Evolutionary conservation across 2,329 filamentous ascomycete genomes (phyloP), one percentile per base, ranked within the genome.

Genomic region (Chaetomium sp.): DNA sequence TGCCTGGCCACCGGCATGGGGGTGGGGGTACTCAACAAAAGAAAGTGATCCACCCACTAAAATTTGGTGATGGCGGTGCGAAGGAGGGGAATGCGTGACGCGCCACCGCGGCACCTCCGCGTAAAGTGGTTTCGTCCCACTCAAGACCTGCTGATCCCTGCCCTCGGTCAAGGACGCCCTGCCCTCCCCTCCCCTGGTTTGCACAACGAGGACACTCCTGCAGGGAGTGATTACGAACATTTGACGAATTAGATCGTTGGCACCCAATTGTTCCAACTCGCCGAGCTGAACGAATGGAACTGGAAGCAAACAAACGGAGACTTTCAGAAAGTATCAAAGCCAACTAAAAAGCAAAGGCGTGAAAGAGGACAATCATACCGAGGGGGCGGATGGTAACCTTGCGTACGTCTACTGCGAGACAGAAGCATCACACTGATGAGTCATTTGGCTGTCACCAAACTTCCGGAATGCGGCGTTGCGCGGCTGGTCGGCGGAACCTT

Each of bases 41-140:
- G 48, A 49, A 55, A 55, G 54, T 11, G 19, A 41, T 32, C n/a
- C 44, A 51, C 19, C 49, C 53, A 52, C 53, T 51, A 52, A 54
- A 43, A 55, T 51, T 55, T 45, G 54, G 55, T 50, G 60, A 62
- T 58, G 59, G 60, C 51, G 61, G 60, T 57, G 62, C 59, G 56
- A 37, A 48, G 52, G 42, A 56, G 53, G 37, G 43, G 53, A 42
- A 59, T 52, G 50, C 54, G 59, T 37, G 59, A 66, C 62, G 60
- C 64, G 62, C 61, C 53, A 56, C 57, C 59, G 63, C 60, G 63
- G 61, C 61, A 60, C 60, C 56, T 61, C 64, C 65, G 66, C 61
- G 66, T 68, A 67, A 65, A 68, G 66, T 67, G 66, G 61, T 66
- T 49, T 37, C 36, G 49, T 27, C 19, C 19, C 19, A 27, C 19